A percentile compares a stretch with the other conserved stretches of the same genome.
phyloP scores from a whole-genome alignment of 768 basidiomycete genomes.

The Steccherinum ochraceum region DNA sequence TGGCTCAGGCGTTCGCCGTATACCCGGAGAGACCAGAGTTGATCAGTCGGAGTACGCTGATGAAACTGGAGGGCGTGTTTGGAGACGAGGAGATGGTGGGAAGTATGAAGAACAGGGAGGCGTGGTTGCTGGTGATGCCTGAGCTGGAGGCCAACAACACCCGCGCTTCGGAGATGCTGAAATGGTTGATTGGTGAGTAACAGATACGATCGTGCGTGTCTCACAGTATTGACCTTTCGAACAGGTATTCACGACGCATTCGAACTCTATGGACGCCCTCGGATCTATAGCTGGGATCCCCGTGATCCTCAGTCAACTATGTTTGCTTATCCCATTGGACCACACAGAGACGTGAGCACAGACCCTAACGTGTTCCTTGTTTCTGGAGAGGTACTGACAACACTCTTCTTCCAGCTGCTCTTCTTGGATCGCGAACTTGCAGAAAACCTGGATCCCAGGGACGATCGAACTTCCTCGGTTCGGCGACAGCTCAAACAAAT shows the following conservation, averaged over 20 bases:
- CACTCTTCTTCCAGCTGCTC: conserved; percentile 45
- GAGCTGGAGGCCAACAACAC: conserved; percentile 60
- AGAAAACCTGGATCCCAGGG: conserved; percentile 68
- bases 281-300: conserved; percentile 85
- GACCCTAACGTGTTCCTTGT: neutral
- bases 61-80: conserved; percentile 86
- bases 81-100: conserved; percentile 71
- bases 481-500: conserved; percentile 58
- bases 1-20: conserved; percentile 88
- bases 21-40: conserved; percentile 94
- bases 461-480: conserved; percentile 69
- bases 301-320: conserved; percentile 77
- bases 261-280: conserved; percentile 83
- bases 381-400: neutral
- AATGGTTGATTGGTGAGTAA: conserved; percentile 76
- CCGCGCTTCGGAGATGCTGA: conserved; percentile 78
- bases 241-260: conserved; percentile 71
- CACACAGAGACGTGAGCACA: conserved; percentile 67
- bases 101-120: conserved; percentile 63
- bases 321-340: conserved; percentile 91
- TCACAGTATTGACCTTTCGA: neutral
- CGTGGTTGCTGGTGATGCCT: conserved; percentile 89
- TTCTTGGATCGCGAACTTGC: conserved; percentile 86
- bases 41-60: conserved; percentile 81
- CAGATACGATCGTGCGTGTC: conserved; percentile 20